Evolutionary conservation across 306 rosid genomes (phyloP).

Genomic region (Vachellia collinsii): DNA sequence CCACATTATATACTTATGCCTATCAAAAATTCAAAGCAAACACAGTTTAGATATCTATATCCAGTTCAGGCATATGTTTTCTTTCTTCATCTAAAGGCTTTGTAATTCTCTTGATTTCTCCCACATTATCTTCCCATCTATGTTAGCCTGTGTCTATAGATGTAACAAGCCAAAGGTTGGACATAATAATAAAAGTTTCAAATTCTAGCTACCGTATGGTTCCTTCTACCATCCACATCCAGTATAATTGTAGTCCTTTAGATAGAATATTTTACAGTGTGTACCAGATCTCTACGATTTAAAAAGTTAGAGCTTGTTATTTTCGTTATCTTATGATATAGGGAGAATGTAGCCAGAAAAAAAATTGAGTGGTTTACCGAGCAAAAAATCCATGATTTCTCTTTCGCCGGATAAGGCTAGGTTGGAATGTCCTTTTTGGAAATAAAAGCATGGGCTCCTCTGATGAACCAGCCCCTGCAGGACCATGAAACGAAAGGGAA

Average conservation of each 20-base stretch:
- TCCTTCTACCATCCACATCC: constrained; percentile 21
- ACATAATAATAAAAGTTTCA: background rate
- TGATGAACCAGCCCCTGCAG: constrained; percentile 55
- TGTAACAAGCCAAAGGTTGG: background rate
- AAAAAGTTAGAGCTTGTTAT: background rate
- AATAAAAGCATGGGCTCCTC: constrained; percentile 79
- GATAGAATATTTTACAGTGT: constrained; percentile 2
- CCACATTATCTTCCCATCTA: constrained; percentile 5
- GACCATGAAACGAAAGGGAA: background rate
- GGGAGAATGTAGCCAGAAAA: constrained; percentile 23
- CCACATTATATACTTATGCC: constrained; percentile 3
- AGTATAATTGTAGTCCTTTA: constrained; percentile 6
- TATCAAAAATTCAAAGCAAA: constrained; percentile 19
- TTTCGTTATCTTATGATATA: background rate
- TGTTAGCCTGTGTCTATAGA: constrained; percentile 19
- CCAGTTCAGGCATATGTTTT: constrained; percentile 20
- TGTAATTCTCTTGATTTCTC: constrained; percentile 11
- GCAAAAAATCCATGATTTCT: constrained; percentile 95
- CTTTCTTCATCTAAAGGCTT: constrained; percentile 24
- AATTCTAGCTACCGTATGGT: constrained; percentile 1
- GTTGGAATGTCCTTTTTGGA: constrained; percentile 92
- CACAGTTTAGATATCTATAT: constrained; percentile 10
- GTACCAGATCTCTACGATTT: constrained; percentile 20
- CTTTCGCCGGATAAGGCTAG: constrained; percentile 77
- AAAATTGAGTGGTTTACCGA: constrained; percentile 53